A percentile compares a stretch with the other conserved stretches of the same genome.
phyloP scores from a whole-genome alignment of 805 yeast species.

The Barnettozyma sucrosica region DNA sequence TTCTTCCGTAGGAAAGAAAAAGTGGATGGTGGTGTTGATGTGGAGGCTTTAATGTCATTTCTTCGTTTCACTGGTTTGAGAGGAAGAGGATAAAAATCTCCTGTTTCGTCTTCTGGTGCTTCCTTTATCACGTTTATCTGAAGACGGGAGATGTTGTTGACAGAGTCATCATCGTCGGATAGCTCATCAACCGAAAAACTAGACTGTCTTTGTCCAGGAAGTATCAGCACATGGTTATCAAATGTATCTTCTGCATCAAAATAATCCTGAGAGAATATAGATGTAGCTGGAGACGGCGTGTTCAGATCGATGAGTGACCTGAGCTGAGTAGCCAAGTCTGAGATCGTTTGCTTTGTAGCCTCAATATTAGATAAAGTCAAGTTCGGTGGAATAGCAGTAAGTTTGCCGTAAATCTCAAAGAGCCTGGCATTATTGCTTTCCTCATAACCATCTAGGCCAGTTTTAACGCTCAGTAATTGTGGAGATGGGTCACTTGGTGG shows the following conservation, averaged over 20 bases:
- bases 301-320: background rate
- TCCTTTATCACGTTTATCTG: constrained; percentile 1
- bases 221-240: constrained; percentile 17
- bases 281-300: constrained; percentile 14
- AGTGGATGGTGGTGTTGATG: constrained; percentile 73
- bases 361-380: constrained; percentile 6
- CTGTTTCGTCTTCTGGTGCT: constrained; percentile 5
- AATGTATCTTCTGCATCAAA: constrained; percentile 51
- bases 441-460: background rate
- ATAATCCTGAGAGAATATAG: constrained; percentile 46
- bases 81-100: constrained; percentile 67
- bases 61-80: constrained; percentile 43
- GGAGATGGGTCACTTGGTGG: constrained; percentile 5
- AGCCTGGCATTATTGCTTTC: background rate
- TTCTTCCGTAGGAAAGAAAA: constrained; percentile 77
- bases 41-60: constrained; percentile 50
- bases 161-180: constrained; percentile 24
- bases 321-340: background rate
- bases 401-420: background rate
- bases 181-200: constrained; percentile 20
- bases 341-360: background rate
- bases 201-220: constrained; percentile 9
- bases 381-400: background rate
- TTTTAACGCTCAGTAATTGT: background rate
- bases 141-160: constrained; percentile 16